A percentile compares a stretch with the other conserved stretches of the same genome.
These are phyloP conservation scores for Aspergillus affinis DNA, from an alignment of 495 filamentous ascomycete species.

Conservation along the genomic window DNA sequence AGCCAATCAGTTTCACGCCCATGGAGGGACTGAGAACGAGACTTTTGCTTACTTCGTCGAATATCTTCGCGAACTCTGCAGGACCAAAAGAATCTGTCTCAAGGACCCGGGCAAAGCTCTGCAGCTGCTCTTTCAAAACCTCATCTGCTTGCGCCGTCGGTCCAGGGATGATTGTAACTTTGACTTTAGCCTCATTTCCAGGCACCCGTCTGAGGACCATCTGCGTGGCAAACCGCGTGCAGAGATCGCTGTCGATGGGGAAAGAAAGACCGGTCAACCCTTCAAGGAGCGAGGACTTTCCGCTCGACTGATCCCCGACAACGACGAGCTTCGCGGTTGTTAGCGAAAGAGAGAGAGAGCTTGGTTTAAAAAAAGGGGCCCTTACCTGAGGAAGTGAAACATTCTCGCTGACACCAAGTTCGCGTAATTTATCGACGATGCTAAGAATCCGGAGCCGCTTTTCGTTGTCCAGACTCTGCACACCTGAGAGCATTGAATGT, in stretches of 20 bases:
- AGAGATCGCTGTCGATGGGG: conserved; percentile 51
- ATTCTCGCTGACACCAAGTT: conserved; percentile 33
- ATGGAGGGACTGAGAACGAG: neutral
- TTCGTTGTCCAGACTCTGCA: conserved; percentile 3
- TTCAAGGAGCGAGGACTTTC: conserved; percentile 55
- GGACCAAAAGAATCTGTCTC: conserved; percentile 26
- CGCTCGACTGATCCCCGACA: conserved; percentile 47
- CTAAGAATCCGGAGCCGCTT: neutral
- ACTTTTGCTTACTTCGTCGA: conserved; percentile 30
- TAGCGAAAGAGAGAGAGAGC: neutral
- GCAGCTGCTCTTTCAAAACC: conserved; percentile 18
- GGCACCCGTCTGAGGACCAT: conserved; percentile 52
- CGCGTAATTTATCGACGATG: conserved; percentile 30
- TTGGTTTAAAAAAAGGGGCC: neutral
- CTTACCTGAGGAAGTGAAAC: conserved; percentile 40
- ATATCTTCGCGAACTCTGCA: conserved; percentile 31
- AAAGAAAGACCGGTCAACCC: conserved; percentile 52
- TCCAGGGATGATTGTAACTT: conserved; percentile 30
- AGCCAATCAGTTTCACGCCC: neutral
- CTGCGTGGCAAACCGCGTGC: conserved; percentile 59
- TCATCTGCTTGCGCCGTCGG: conserved; percentile 23
- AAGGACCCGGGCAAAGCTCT: conserved; percentile 23
- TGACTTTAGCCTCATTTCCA: conserved; percentile 20
- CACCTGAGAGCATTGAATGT: neutral
- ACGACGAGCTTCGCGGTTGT: conserved; percentile 35